phyloP scores from a whole-genome alignment of 2,329 filamentous ascomycete species.

The Phyllosticta citriasiana region DNA sequence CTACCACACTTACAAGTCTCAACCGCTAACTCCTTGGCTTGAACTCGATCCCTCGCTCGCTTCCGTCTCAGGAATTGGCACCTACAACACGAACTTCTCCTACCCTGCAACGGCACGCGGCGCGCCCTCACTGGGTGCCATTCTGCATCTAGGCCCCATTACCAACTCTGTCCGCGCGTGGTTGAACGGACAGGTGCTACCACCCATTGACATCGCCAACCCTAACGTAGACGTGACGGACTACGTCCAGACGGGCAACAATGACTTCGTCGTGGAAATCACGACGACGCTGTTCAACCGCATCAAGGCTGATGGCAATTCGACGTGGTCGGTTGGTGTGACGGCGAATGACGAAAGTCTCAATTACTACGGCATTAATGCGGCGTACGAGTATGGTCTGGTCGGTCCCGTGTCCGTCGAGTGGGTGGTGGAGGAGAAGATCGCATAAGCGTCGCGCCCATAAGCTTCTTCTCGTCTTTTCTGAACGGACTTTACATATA shows the following conservation, averaged over 20 bases:
- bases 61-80: conserved; percentile 25
- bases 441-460: not conserved
- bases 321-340: conserved; percentile 12
- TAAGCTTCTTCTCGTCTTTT: too few species aligned
- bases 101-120: conserved; percentile 14
- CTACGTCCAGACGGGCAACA: conserved; percentile 17
- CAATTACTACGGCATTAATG: conserved; percentile 10
- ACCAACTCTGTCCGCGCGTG: conserved; percentile 20
- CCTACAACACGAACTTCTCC: conserved; percentile 25
- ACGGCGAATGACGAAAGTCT: conserved; percentile 12
- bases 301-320: conserved; percentile 13
- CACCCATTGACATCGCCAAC: conserved; percentile 22
- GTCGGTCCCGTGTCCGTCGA: conserved; percentile 6
- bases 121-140: conserved; percentile 11
- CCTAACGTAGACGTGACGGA: conserved; percentile 17
- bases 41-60: conserved; percentile 19
- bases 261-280: conserved; percentile 21
- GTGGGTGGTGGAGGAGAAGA: conserved; percentile 8
- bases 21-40: conserved; percentile 26
- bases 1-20: conserved; percentile 16
- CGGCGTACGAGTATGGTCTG: conserved; percentile 13
- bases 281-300: conserved; percentile 24
- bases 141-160: conserved; percentile 20
- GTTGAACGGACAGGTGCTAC: conserved; percentile 21
- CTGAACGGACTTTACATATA: not conserved